Evolutionary conservation across 805 yeast genomes (phyloP), one percentile per base, ranked within the genome.

Genomic region (Candida berthetii): DNA sequence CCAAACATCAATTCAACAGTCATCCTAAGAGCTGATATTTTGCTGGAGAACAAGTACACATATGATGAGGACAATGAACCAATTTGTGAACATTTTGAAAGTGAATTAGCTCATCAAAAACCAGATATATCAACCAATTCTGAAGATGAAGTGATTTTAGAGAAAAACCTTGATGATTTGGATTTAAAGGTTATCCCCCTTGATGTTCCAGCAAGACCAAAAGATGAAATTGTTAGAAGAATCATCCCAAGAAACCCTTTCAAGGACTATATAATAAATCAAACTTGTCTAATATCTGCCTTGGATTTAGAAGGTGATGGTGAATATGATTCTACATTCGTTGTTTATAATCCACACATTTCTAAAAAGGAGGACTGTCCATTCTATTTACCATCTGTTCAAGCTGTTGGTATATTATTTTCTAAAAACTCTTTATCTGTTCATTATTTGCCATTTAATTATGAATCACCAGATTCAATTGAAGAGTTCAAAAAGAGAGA

Each of bases 1-100:
- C 96, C 96, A 15, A 85, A 89, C 57, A 85, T 88, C 62, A 91
- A 90, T 63, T 90, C 97, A 10, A 85, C 96, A 0, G 93, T 88
- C 29, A 84, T 90, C 28, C 67, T 91, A 62, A 68, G 98, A 49
- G 95, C 97, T 0, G 97, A 91, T 62, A 78, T 89, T 19, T 57
- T 85, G 36, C 66, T 68, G 35, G 83, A 80, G 49, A 65, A 64
- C 42, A 61, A 53, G 7, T 78, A 68, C 52, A 69, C 65, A 1
- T 56, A 64, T 31, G 25, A 22, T 22, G 51, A 53, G 2, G 60
- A 53, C 6, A 39, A 22, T 2, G 57, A 55, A 17, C 57, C 58
- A 7, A 39, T 42, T 2, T 45, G 59, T 9, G 55, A 53, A 10
- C 45, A 46, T 16, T 59, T 48, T 37, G 49, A 54, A 13, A 58